These are phyloP conservation scores for Rhytidiadelphus loreus DNA, from an alignment of 225 moss, liverwort and hornwort species.

Conservation along the genomic window DNA sequence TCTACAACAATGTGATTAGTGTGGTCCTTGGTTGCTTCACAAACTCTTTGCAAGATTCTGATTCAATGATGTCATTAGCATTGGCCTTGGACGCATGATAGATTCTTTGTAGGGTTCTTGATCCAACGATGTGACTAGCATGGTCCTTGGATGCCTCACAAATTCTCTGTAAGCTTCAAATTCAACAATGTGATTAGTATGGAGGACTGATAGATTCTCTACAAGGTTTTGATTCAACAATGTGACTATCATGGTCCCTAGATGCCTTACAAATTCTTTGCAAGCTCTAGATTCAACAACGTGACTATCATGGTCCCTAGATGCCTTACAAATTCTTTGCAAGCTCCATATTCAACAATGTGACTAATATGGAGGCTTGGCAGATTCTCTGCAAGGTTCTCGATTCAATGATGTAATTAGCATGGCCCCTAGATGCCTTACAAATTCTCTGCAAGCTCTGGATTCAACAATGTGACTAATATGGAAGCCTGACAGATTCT, in stretches of 20 bases:
- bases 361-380: too few species aligned
- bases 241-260: neutral
- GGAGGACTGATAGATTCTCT: neutral
- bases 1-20: neutral
- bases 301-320: too few species aligned
- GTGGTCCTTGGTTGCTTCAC: too few species aligned
- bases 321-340: too few species aligned
- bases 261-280: neutral
- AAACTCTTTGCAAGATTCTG: too few species aligned
- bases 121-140: neutral
- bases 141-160: fast-evolving
- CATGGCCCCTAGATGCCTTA: fast-evolving
- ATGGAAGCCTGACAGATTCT: neutral
- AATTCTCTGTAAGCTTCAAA: neutral
- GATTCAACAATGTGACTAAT: neutral
- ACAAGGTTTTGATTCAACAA: neutral
- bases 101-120: too few species aligned
- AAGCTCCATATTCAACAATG: too few species aligned
- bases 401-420: too few species aligned
- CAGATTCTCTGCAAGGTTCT: too few species aligned
- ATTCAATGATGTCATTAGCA: neutral
- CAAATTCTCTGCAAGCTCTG: neutral
- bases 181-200: neutral
- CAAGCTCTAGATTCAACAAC: too few species aligned
- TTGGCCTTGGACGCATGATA: too few species aligned